A percentile compares a stretch with the other conserved stretches of the same genome.
These are phyloP conservation scores for Sporormia fimetaria DNA, from an alignment of 495 filamentous ascomycete species.

Conservation along the genomic window DNA sequence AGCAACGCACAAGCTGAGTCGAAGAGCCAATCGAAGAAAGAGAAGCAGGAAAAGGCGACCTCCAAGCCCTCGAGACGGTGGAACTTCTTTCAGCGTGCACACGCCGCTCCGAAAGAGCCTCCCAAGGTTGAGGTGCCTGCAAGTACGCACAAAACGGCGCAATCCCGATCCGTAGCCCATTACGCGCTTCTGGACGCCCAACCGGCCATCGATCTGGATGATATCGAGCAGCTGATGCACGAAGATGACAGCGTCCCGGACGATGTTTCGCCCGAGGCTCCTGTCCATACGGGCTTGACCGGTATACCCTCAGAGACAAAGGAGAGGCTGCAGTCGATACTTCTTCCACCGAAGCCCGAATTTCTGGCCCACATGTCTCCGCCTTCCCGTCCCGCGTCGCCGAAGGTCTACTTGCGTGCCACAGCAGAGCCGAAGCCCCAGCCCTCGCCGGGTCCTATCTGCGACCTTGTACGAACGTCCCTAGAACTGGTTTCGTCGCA, in stretches of 20 bases:
- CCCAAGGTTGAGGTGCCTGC: slow-evolving; percentile 36
- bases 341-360: slow-evolving; percentile 45
- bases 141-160: slow-evolving; percentile 24
- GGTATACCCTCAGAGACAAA: background rate
- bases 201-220: slow-evolving; percentile 54
- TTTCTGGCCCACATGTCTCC: slow-evolving; percentile 37
- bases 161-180: slow-evolving; percentile 50
- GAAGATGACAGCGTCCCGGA: slow-evolving; percentile 29
- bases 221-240: slow-evolving; percentile 56
- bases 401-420: slow-evolving; percentile 32
- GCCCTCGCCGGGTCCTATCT: slow-evolving; percentile 4
- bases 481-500: background rate
- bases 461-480: background rate
- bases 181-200: slow-evolving; percentile 72
- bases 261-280: slow-evolving; percentile 15
- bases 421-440: slow-evolving; percentile 4
- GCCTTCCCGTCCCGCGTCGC: slow-evolving; percentile 33
- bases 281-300: background rate
- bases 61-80: slow-evolving; percentile 48
- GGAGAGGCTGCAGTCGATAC: slow-evolving; percentile 37
- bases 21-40: slow-evolving; percentile 31
- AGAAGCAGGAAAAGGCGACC: slow-evolving; percentile 16
- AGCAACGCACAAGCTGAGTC: slow-evolving; percentile 33
- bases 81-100: slow-evolving; percentile 72
- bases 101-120: slow-evolving; percentile 39